Conservation (phyloP, 2,329 filamentous ascomycete species). For the Thelonectria blattea region DNA sequence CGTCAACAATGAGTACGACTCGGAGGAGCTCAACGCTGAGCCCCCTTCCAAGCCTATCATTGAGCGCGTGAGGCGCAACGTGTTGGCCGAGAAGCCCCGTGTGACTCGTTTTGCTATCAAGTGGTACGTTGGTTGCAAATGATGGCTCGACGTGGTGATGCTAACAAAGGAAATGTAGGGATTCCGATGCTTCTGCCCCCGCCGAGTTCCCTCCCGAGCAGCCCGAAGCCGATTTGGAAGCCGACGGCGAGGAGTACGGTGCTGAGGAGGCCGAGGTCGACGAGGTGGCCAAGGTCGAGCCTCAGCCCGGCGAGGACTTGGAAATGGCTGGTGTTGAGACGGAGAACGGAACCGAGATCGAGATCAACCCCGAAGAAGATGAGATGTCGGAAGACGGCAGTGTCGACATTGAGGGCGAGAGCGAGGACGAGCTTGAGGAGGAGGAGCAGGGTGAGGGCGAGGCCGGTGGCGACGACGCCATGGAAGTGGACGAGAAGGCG, state of each 20-base stretch:
- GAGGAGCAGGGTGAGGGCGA: constrained; percentile 57
- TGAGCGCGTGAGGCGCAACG: constrained; percentile 89
- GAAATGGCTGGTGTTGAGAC: constrained; percentile 77
- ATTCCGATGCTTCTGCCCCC: constrained; percentile 95
- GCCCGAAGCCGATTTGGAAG: constrained; percentile 86
- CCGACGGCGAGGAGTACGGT: constrained; percentile 89
- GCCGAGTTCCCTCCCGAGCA: constrained; percentile 97
- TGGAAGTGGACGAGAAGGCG: constrained; percentile 58
- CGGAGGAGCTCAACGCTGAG: constrained; percentile 85
- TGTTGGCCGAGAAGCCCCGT: constrained; percentile 94
- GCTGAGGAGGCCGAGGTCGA: constrained; percentile 71
- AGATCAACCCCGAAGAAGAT: constrained; percentile 64
- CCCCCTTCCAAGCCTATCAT: constrained; percentile 91
- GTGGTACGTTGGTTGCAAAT: constrained; percentile 68
- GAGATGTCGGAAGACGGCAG: constrained; percentile 75
- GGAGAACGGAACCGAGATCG: constrained; percentile 43
- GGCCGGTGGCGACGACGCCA: constrained; percentile 48
- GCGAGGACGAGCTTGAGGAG: constrained; percentile 73
- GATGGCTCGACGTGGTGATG: neutral
- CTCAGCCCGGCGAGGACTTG: constrained; percentile 65
- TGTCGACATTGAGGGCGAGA: constrained; percentile 81
- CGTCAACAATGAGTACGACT: constrained; percentile 98
- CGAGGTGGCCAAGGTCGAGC: constrained; percentile 51
- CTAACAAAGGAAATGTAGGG: constrained; percentile 62
- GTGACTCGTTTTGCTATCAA: constrained; percentile 99